Evolutionary conservation across 2,329 filamentous ascomycete species (phyloP).

Genomic region (Aaosphaeria pasadenensis): DNA sequence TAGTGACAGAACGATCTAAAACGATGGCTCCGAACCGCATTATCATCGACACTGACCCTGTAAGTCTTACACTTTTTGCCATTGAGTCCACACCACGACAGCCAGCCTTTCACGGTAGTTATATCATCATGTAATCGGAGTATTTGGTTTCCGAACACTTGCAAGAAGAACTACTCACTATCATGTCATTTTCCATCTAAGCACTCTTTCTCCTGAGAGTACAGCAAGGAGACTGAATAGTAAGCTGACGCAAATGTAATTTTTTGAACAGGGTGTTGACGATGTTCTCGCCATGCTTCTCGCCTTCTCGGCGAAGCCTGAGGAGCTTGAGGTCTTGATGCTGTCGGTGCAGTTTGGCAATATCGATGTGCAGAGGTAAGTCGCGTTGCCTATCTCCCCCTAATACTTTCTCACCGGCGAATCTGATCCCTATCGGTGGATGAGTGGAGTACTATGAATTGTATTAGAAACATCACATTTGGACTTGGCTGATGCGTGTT

Average conservation of each 20-base stretch:
- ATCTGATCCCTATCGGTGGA: no score
- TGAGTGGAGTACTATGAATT: neutral
- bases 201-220: no score
- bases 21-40: conserved; percentile 56
- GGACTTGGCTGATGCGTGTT: neutral
- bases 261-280: conserved; percentile 67
- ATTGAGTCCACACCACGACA: neutral
- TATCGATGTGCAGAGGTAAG: conserved; percentile 76
- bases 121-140: no score
- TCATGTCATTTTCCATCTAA: no score
- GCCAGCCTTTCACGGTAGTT: no score
- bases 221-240: no score
- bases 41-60: conserved; percentile 96
- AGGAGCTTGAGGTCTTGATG: conserved; percentile 82
- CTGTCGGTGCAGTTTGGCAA: conserved; percentile 94
- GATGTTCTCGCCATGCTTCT: conserved; percentile 87
- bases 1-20: neutral
- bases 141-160: neutral
- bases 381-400: neutral
- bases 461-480: no score
- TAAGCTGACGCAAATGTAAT: neutral
- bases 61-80: conserved; percentile 40
- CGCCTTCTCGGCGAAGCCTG: conserved; percentile 74
- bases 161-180: neutral
- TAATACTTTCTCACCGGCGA: no score